phyloP scores from a whole-genome alignment of 2,329 filamentous ascomycete genomes.

The Macroventuria anomochaeta region DNA sequence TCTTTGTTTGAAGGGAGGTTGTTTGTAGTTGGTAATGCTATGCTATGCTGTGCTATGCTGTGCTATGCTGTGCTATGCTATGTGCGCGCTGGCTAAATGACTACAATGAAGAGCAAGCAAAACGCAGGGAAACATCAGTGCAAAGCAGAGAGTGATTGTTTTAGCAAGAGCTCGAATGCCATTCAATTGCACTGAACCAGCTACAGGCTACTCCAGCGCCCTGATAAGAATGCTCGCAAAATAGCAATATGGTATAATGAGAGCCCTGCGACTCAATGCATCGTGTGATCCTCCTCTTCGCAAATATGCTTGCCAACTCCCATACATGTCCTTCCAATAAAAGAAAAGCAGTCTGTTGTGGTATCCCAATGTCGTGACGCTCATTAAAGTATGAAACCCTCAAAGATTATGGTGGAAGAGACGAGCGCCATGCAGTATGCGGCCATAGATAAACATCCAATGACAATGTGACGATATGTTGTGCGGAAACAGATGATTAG shows the following conservation, averaged over 20 bases:
- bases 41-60: slow-evolving; percentile 17
- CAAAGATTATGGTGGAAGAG: slow-evolving; percentile 37
- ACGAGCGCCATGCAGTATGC: slow-evolving; percentile 53
- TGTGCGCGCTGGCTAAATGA: slow-evolving; percentile 12
- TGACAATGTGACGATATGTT: slow-evolving; percentile 37
- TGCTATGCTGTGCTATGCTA: slow-evolving; percentile 17
- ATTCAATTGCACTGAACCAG: slow-evolving; percentile 28
- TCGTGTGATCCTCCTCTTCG: slow-evolving; percentile 23
- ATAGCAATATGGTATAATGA: slow-evolving; percentile 42
- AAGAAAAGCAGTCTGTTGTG: slow-evolving; percentile 46
- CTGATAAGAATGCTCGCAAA: slow-evolving; percentile 28
- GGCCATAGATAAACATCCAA: slow-evolving; percentile 43
- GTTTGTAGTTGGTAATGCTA: slow-evolving; percentile 2
- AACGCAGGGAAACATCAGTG: background rate
- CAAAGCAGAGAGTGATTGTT: background rate
- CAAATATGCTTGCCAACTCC: slow-evolving; percentile 30
- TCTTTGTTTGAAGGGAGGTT: background rate
- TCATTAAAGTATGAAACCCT: slow-evolving; percentile 48
- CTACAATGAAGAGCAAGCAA: background rate
- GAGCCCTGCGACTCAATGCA: slow-evolving; percentile 18
- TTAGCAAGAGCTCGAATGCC: slow-evolving; percentile 18
- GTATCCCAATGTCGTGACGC: slow-evolving; percentile 49
- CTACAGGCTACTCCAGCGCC: slow-evolving; percentile 23
- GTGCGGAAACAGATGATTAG: slow-evolving; percentile 32
- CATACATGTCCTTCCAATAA: slow-evolving; percentile 31